Conservation (phyloP, 75 land plant species). For the Pinus albicaulis region DNA sequence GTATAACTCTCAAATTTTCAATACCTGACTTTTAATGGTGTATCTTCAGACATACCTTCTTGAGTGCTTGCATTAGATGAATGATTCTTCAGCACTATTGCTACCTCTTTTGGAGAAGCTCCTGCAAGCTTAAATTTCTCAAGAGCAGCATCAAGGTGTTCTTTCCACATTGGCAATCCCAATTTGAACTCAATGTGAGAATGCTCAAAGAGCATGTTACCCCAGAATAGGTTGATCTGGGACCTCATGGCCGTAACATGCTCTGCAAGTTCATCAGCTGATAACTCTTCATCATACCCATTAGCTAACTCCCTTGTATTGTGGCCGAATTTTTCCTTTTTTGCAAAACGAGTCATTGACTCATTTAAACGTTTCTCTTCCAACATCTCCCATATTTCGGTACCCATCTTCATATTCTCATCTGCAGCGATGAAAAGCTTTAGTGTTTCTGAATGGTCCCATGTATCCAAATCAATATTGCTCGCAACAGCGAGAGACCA, state of each 20-base stretch:
- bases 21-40: no score
- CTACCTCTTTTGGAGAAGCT: constrained; percentile 70
- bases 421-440: constrained; percentile 62
- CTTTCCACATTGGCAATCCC: constrained; percentile 57
- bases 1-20: background rate
- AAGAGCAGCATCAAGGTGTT: constrained; percentile 62
- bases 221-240: constrained; percentile 71
- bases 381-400: constrained; percentile 62
- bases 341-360: constrained; percentile 24
- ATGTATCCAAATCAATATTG: constrained; percentile 44
- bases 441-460: constrained; percentile 44
- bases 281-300: constrained; percentile 3
- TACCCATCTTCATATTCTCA: constrained; percentile 64
- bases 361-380: constrained; percentile 49
- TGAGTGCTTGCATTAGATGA: constrained; percentile 55
- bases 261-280: constrained; percentile 55
- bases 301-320: constrained; percentile 8
- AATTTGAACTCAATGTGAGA: constrained; percentile 71
- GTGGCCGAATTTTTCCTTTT: constrained; percentile 18
- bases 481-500: constrained; percentile 62
- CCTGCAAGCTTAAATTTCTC: constrained; percentile 73
- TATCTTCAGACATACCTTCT: constrained; percentile 45
- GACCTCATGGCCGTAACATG: constrained; percentile 56
- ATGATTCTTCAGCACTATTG: constrained; percentile 77
- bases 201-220: constrained; percentile 70